Evolutionary conservation across 495 filamentous ascomycete species (phyloP), one percentile per base, ranked within the genome.

Genomic region (Penicillium canescens): DNA sequence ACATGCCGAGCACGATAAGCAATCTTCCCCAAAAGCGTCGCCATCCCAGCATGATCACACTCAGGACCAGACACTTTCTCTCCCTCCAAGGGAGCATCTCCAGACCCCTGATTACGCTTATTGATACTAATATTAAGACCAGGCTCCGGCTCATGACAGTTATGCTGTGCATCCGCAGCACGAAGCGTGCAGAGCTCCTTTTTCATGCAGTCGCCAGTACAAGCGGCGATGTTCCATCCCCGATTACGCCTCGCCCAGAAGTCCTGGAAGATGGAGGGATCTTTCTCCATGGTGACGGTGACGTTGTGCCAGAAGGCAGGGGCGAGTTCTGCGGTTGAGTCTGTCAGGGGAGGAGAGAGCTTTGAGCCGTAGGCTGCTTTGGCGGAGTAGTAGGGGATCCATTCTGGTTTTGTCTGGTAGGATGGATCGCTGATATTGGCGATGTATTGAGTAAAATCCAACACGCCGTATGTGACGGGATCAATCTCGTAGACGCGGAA

Each of bases 261-360:
- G 4, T 63, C 56, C 21, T 74, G 53, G 56, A 78, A 79, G 0
- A 68, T 52, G 0, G 60, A n/a, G 4, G 67, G 48, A 36, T 76
- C 61, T 4, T 55, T 40, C 28, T 76, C 68, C 46, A 79, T 72
- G 6, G 66, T 57, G 1, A 59, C 73, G 4, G 81, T 83, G 20
- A 84, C 74, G 59, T 81, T 77, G 58, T 84, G 80, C 81, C 81
- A 83, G 68, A 84, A 84, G 7, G 77, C 78, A 0, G 80, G 74
- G 0, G 75, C 77, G 5, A 83, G 68, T 46, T 83, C 81, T 14
- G 62, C 69, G 2, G 41, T 35, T 0, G 62, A 24, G 28, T 68
- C 64, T 0, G 62, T 66, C 4, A 74, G 46, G 0, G 77, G 70
- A 12, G 77, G 70, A n/a, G 41, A 55, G 36, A 82, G 48, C 1